Base-by-base conservation (phyloP, 2,329 filamentous ascomycete genomes). In the Hymenotorrendiella dingleyae region DNA sequence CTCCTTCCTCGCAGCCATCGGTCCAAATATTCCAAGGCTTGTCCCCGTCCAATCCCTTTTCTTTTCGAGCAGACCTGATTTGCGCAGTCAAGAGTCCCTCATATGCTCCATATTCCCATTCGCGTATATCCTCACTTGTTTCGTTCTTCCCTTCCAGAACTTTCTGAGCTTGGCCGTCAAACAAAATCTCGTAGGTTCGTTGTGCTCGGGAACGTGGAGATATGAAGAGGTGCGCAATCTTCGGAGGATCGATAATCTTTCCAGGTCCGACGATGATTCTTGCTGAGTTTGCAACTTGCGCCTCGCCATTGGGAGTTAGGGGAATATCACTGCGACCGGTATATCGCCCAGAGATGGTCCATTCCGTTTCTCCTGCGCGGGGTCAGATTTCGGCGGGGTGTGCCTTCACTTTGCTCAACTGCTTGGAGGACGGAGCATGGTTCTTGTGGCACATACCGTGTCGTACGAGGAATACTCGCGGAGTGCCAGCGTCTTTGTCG, bases 71-170 rank as follows among this genome's bases (percentile, higher is more conserved):
- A 9, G 56, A 56, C 38, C 65, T 58, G 40, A 74, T 74, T 52
- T 73, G 63, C 7, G 60, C 54, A 1, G 64, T 67, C 33, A 66
- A 54, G 30, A 72, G 53, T 1, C 70, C 71, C 52, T 75, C 71
- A 47, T 75, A 75, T 22, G 56, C 49, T 11, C 67, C 72, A 56
- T 74, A 74, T 48, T 70, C 63, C 72, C 71, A 74, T 54, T 74
- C 71, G 1, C 68, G 63, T 27, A 74, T 65, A 39, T 67, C 64
- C 42, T 71, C 59, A 2, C 51, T 64, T 9, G 69, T 62, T 40
- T 67, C 66, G 3, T 49, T 46, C 33, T 56, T 57, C 12, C 41
- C 45, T 29, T 49, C 44, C 19, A 61, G 44, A 7, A 42, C 36
- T 10, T 48, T 42, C 21, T 52, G 49, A 10, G 52, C 34, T 11